Percentiles rank a stretch among this genome's conserved stretches.
Conservation (phyloP, 1,284 basidiomycete genomes). For the Mycena citricolor region DNA sequence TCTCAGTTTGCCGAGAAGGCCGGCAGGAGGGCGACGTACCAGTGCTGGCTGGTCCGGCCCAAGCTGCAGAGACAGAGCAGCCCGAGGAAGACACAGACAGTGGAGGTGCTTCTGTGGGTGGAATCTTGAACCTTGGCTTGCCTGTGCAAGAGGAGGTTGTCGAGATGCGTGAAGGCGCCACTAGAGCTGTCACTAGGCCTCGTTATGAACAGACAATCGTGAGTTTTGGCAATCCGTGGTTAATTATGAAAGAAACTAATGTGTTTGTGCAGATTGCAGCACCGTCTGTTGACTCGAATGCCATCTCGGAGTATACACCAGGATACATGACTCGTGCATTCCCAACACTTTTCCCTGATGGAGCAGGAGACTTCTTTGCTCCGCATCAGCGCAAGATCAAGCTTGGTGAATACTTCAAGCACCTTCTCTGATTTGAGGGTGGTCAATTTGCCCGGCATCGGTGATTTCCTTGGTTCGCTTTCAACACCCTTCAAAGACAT, state of each 20-base stretch:
- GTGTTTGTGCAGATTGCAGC: conserved; percentile 12
- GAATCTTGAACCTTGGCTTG: conserved; percentile 8
- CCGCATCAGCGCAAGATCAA: conserved; percentile 13
- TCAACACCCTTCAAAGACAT: conserved; percentile 22
- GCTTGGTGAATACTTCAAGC: conserved; percentile 19
- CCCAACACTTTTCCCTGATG: conserved; percentile 26
- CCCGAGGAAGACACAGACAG: neutral
- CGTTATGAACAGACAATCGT: conserved; percentile 17
- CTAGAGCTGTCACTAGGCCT: neutral
- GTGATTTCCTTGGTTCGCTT: conserved; percentile 24
- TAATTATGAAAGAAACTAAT: neutral
- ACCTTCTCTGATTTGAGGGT: conserved; percentile 20
- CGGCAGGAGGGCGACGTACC: neutral
- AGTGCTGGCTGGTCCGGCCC: conserved; percentile 9
- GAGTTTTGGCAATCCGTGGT: neutral
- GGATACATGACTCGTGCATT: conserved; percentile 24
- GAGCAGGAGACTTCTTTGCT: conserved; percentile 18
- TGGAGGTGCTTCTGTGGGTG: conserved; percentile 2
- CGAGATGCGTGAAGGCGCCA: conserved; percentile 2
- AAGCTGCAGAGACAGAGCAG: conserved; percentile 8
- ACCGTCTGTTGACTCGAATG: conserved; percentile 8
- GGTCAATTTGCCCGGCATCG: conserved; percentile 25
- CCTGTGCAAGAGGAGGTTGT: conserved; percentile 4
- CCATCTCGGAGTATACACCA: conserved; percentile 17
- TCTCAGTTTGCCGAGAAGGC: conserved; percentile 14